Evolutionary conservation across 208 protist genomes (phyloP), one percentile per base, ranked within the genome.

Genomic region (Crithidia sp.): DNA sequence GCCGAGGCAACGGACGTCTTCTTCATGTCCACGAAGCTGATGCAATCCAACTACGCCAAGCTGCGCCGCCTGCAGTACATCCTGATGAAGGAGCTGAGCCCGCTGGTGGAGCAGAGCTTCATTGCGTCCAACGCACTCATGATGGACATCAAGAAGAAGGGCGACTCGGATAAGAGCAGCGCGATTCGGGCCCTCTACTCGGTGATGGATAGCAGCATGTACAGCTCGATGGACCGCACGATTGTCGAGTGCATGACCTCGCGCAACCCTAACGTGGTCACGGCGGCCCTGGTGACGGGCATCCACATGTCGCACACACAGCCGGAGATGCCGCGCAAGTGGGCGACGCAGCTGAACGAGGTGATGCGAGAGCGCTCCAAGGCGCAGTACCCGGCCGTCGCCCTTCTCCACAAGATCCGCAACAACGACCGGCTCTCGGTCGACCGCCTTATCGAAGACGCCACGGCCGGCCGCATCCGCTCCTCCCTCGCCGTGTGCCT

Each of bases 1-100:
- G 87, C 61, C 7, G 99, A 99, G 86, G 97, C 98, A 7, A 99
- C 98, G 7, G 93, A 98, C 63, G 67, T 99, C 57, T 99, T 99
- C 87, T 99, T 99, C 80, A 95, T 93, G 73, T 95, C 97, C 0
- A 99, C 98, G 10, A 99, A 99, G 84, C 89, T 99, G 36, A 97
- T 99, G 71, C 97, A 99, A 80, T 98, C 96, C 5, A 89, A 87
- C 37, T 87, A 99, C 82, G 74, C 93, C 13, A 94, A 97, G 67
- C 92, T 99, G 44, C 91, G 98, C 16, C 95, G 98, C 12, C 78
- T 99, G 77, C 88, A 99, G 62, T 99, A 99, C 82, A 83, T 99
- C 4, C 78, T 99, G 40, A 92, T 99, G 79, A 99, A 99, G 82
- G 98, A 99, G 74, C 92, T 99, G 10, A 88, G 88, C 57, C 88